Evolutionary conservation across 768 basidiomycete genomes (phyloP).

Genomic region (Lepiota venenata): DNA sequence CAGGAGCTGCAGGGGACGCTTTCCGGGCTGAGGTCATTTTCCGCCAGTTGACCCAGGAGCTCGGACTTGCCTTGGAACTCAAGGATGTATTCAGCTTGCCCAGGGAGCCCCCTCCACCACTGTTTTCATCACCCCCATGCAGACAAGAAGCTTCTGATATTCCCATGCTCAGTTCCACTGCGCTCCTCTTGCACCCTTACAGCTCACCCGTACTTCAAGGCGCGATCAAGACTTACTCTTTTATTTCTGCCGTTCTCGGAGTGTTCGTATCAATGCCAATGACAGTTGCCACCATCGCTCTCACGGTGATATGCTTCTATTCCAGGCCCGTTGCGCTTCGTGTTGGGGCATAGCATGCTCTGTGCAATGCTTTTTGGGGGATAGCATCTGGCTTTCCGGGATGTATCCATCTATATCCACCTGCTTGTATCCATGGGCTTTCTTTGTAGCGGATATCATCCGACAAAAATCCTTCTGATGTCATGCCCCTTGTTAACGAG

Average conservation of each 20-base stretch:
- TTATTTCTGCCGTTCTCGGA: slow-evolving; percentile 3
- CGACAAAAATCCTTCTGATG: neutral
- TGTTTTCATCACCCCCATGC: neutral
- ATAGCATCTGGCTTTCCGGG: too few species aligned
- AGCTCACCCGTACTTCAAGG: neutral
- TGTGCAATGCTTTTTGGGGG: neutral
- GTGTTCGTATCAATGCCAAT: slow-evolving; percentile 29
- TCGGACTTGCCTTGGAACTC: slow-evolving; percentile 6
- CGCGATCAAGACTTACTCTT: slow-evolving; percentile 1
- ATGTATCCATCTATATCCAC: neutral
- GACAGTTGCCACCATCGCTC: slow-evolving; percentile 31
- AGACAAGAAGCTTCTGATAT: slow-evolving; percentile 1
- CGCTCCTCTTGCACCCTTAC: neutral
- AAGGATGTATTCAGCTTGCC: slow-evolving; percentile 7
- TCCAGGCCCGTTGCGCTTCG: slow-evolving; percentile 32
- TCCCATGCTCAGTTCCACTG: neutral
- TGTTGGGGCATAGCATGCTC: slow-evolving; percentile 22
- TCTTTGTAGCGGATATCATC: neutral
- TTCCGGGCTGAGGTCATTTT: slow-evolving; percentile 9
- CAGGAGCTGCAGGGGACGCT: neutral
- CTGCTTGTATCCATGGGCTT: neutral
- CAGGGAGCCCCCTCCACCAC: neutral
- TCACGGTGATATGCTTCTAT: slow-evolving; percentile 40
- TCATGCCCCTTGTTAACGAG: neutral
- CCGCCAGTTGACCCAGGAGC: slow-evolving; percentile 3